Conservation (phyloP, 2,329 filamentous ascomycete species). For the Dendryphion nanum region DNA sequence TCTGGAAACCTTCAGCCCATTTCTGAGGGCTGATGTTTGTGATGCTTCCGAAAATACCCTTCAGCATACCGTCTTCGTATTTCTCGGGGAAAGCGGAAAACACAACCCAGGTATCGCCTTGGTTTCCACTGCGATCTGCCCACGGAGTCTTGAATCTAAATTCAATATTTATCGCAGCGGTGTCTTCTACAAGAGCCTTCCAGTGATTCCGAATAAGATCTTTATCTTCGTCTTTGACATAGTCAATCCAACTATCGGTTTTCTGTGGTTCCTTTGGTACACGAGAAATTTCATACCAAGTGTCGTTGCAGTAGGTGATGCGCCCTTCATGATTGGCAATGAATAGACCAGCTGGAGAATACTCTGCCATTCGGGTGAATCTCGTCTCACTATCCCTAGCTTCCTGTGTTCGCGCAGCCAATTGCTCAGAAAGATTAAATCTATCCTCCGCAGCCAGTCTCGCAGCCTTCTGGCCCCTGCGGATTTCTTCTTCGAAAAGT, state of each 20-base stretch:
- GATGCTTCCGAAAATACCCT: slow-evolving; percentile 76
- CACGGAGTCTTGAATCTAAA: slow-evolving; percentile 73
- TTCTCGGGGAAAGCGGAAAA: slow-evolving; percentile 76
- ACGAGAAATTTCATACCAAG: slow-evolving; percentile 67
- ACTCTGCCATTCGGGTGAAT: slow-evolving; percentile 82
- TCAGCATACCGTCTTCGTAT: slow-evolving; percentile 61
- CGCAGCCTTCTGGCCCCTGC: slow-evolving; percentile 69
- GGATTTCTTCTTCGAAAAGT: slow-evolving; percentile 80
- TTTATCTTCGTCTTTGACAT: slow-evolving; percentile 66
- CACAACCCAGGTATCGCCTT: slow-evolving; percentile 71
- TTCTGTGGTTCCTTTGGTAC: slow-evolving; percentile 60
- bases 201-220: slow-evolving; percentile 59
- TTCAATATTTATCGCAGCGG: slow-evolving; percentile 65
- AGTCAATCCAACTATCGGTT: slow-evolving; percentile 69
- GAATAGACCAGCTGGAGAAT: slow-evolving; percentile 80
- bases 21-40: slow-evolving; percentile 87
- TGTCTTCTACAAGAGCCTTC: slow-evolving; percentile 60
- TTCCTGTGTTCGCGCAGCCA: slow-evolving; percentile 61
- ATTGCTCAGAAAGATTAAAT: slow-evolving; percentile 73
- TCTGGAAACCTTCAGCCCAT: slow-evolving; percentile 78
- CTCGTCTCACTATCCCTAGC: slow-evolving; percentile 66
- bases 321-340: slow-evolving; percentile 70
- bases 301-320: slow-evolving; percentile 80
- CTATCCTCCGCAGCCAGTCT: slow-evolving; percentile 73
- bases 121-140: slow-evolving; percentile 58